Evolutionary conservation across 352 stramenopile species (phyloP), one percentile per base, ranked within the genome.

Genomic region (Globisporangium nodosum): DNA sequence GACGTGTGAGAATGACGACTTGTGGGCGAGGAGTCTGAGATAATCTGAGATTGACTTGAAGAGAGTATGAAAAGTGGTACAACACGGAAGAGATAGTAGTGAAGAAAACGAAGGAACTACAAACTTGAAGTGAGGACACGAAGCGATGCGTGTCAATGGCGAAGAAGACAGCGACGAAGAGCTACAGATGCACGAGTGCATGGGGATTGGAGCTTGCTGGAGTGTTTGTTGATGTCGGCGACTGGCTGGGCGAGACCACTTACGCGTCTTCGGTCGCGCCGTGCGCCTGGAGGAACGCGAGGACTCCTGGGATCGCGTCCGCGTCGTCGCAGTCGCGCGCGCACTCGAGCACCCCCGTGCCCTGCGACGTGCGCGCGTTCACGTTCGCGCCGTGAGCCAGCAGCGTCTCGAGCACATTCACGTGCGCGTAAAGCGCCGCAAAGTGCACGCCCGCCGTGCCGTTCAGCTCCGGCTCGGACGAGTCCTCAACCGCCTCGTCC

Each of bases 391-490:
- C 49, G 31, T 63, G 56, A 1, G 5, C 5, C 12, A 63, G 27
- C 13, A 63, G 57, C 20, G 43, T 43, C 20, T 51, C 39, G 3
- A 63, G 49, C 39, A 63, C 57, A 15, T 30, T 24, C 49, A 57
- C 3, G 15, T 52, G 31, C 13, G 39, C 40, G 48, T 56, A 61
- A 2, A 56, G 48, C 56, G 48, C 48, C 5, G 56, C 56, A 51
- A 61, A 61, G 48, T 61, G 56, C 16, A 55, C 33, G 12, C 21
- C 24, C 16, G 56, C 27, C 12, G 56, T 61, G 16, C 56, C 56
- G n/a, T 50, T 21, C 35, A 61, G 39, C 48, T 56, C 56, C 9
- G 49, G 49, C 7, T 57, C 45, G 16, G 12, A 18, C 2, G 49
- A 46, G 21, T 57, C 12, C 31, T 52, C 40, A 8, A 63, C 35